Percentiles rank a stretch among this genome's conserved stretches.
Conservation (phyloP, 2,329 filamentous ascomycete genomes). For the Grosmannia clavigera region DNA sequence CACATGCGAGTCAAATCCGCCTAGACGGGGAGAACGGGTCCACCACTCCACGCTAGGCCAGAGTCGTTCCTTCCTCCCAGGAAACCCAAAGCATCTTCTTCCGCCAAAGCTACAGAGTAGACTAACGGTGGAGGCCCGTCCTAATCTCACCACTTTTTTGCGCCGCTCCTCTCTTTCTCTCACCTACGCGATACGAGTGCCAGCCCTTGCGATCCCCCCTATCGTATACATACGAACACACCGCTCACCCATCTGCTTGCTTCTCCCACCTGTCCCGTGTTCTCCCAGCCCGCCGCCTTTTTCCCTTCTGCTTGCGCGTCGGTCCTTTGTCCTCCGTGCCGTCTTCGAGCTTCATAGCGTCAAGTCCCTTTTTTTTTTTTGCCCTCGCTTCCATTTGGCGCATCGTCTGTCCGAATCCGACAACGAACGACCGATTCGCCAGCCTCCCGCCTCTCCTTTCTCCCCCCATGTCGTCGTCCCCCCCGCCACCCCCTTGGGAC, state of each 20-base stretch:
- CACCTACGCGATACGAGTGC: not conserved
- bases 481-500: constrained; percentile 62
- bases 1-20: not conserved
- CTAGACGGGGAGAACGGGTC: not conserved
- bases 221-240: not conserved
- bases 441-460: not conserved
- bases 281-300: not conserved
- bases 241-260: not conserved
- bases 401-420: not conserved
- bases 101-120: too few relatives aligned
- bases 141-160: too few relatives aligned
- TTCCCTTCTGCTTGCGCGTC: not conserved
- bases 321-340: not conserved
- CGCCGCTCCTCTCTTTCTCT: not conserved
- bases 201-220: not conserved
- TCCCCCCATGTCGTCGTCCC: constrained; percentile 34
- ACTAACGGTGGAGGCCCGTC: too few relatives aligned
- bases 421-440: not conserved
- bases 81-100: too few relatives aligned
- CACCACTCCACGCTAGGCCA: not conserved
- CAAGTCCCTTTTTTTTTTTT: not conserved
- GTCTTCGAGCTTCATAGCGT: not conserved
- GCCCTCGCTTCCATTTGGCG: not conserved
- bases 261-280: not conserved
- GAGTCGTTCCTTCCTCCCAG: not conserved